phyloP scores from a whole-genome alignment of 192 early-diverging fungal species.

The Funneliformis geosporum region DNA sequence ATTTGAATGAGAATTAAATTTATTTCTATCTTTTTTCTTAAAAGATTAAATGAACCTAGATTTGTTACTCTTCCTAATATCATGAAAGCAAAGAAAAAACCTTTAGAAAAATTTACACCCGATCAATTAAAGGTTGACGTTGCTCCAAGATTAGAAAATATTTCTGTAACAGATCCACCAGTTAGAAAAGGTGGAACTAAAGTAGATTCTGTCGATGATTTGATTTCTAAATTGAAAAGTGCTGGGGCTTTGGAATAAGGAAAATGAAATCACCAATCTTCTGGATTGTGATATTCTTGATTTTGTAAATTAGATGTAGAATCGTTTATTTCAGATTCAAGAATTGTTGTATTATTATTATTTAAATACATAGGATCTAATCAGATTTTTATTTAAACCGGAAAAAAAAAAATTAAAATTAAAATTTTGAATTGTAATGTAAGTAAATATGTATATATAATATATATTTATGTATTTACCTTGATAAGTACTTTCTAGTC shows the following conservation, averaged over 20 bases:
- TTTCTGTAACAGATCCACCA: slow-evolving; percentile 91
- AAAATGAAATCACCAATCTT: slow-evolving; percentile 7
- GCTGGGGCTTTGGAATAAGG: slow-evolving; percentile 21
- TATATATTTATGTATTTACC: not conserved
- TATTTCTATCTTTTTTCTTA: not conserved
- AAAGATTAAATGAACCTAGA: slow-evolving; percentile 89
- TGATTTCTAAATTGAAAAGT: slow-evolving; percentile 80
- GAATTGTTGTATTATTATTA: not conserved
- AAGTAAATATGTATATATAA: too few species aligned
- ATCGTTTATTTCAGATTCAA: not conserved
- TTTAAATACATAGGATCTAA: not conserved
- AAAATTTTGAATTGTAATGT: not conserved
- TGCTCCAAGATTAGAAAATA: slow-evolving; percentile 76
- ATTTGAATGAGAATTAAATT: slow-evolving; percentile 3
- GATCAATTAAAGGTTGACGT: slow-evolving; percentile 85
- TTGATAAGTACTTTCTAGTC: not conserved
- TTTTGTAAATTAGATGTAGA: not conserved
- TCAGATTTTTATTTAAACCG: not conserved
- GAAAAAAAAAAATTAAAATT: not conserved
- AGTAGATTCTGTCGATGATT: slow-evolving; percentile 91
- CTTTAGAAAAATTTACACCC: slow-evolving; percentile 74
- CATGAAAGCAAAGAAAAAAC: slow-evolving; percentile 99
- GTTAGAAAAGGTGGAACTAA: slow-evolving; percentile 90
- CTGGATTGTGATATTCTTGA: not conserved
- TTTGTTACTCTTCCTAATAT: slow-evolving; percentile 95